Evolutionary conservation across 441 rosid species (phyloP), one percentile per base, ranked within the genome.

Genomic region (Erodium trifolium): DNA sequence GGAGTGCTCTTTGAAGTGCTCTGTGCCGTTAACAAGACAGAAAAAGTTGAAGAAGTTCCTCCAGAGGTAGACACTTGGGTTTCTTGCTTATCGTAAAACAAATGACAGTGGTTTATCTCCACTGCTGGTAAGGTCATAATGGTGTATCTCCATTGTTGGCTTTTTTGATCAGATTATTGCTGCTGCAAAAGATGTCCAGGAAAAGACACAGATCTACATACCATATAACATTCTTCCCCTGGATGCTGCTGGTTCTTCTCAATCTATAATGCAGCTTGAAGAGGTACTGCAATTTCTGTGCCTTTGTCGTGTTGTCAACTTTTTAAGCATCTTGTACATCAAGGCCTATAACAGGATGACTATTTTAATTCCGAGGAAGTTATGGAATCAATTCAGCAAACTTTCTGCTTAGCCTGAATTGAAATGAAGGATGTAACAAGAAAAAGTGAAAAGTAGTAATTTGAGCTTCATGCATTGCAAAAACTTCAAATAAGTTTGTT

Each of bases 1-100:
- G 98, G 98, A 49, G 96, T 92, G 69, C 99, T 95, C 73, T 92
- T 90, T 82, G 99, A 95, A 86, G 99, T 92, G 70, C 96, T 92
- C 59, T 92, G 91, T 68, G 98, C 98, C 17, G 96, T 92, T 68
- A 90, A 90, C 79, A 95, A 95, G 85, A 82, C 87, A n/a, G 98
- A 95, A 75, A 86, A 94, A 83, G 96, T 90, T 67, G 99, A 92
- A 86, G 97, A 92, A 85, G 97, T 94, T 82, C 92, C 97, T 76
- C 99, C 97, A 7, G 97, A 94, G 97, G 99, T 94, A 79, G 12
- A 41, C 45, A 41, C 2, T 41, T 59, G 27, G 27, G 41, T 41
- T 23, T 63, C 47, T 14, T 67, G 27, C 12, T 70, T 62, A 66
- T 31, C 12, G 12, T 57, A 57, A 12, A 47, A 47, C 10, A 2